Conservation (phyloP, 306 rosid species). For the Inga leiocalycina region DNA sequence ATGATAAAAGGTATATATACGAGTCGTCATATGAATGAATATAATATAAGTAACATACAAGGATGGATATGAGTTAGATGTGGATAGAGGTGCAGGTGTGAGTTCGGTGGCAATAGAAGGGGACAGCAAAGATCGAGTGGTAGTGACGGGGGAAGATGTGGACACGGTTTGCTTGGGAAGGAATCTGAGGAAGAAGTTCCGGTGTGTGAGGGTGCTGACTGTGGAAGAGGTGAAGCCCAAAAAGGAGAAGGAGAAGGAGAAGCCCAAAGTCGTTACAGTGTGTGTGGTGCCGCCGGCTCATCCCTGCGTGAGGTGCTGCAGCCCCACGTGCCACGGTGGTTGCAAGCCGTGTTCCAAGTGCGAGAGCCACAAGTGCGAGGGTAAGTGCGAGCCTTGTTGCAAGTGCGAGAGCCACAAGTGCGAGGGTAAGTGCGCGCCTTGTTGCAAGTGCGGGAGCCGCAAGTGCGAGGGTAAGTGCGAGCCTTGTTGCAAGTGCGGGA, state of each 20-base stretch:
- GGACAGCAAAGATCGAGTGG: background rate
- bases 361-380: background rate
- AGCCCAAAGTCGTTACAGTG: background rate
- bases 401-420: background rate
- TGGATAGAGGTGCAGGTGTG: background rate
- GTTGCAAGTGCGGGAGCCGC: too few species aligned
- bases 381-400: background rate
- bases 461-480: conserved; percentile 11
- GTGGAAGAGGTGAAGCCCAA: conserved; percentile 31
- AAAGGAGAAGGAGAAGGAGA: background rate
- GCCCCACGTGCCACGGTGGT: background rate
- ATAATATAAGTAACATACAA: too few species aligned
- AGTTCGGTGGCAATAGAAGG: conserved; percentile 12
- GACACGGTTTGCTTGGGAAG: conserved; percentile 20
- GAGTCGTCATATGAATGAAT: background rate
- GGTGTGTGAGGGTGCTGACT: background rate
- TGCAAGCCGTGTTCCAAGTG: conserved; percentile 16
- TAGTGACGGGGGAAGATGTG: background rate
- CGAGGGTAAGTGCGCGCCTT: conserved; percentile 11
- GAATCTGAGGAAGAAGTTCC: conserved; percentile 42
- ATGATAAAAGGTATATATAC: background rate
- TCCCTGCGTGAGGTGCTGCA: background rate
- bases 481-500: background rate
- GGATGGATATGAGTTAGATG: background rate
- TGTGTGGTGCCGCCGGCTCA: background rate